Percentiles rank a stretch among this genome's conserved stretches.
phyloP scores from a whole-genome alignment of 108 stramenopile species.

The Thalassiosira profunda region DNA sequence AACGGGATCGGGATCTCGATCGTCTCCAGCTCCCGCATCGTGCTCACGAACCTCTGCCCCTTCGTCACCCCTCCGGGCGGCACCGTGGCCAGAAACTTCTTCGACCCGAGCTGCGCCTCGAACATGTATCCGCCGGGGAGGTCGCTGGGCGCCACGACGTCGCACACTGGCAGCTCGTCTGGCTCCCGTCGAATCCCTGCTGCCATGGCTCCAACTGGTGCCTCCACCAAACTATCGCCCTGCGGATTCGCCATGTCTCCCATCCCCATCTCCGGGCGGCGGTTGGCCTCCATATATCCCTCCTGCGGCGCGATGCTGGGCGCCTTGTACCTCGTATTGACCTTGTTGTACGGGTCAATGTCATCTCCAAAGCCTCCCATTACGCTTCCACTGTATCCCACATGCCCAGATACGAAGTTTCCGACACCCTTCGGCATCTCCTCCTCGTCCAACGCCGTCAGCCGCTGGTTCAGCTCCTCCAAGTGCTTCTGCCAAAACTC shows the following conservation, averaged over 20 bases:
- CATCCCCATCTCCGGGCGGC: too few species aligned
- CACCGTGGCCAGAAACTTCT: conserved; percentile 58
- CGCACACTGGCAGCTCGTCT: conserved; percentile 42
- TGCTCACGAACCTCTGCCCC: conserved; percentile 74
- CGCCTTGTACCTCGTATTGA: neutral
- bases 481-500: conserved; percentile 83
- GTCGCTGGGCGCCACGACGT: conserved; percentile 63
- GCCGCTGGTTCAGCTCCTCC: conserved; percentile 60
- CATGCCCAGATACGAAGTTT: too few species aligned
- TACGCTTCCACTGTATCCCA: neutral
- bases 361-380: neutral
- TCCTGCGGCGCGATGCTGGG: neutral
- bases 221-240: too few species aligned
- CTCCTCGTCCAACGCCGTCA: conserved; percentile 41
- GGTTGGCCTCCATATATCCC: neutral
- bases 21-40: conserved; percentile 61
- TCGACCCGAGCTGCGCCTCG: conserved; percentile 48
- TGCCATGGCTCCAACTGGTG: neutral
- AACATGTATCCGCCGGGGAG: conserved; percentile 57
- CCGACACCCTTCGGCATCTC: conserved; percentile 13
- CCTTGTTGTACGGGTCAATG: neutral
- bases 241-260: too few species aligned
- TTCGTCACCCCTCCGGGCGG: conserved; percentile 78
- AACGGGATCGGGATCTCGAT: conserved; percentile 54
- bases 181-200: neutral